Base-by-base conservation (phyloP, 345 rosid species). In the Hirschfeldia incana region DNA sequence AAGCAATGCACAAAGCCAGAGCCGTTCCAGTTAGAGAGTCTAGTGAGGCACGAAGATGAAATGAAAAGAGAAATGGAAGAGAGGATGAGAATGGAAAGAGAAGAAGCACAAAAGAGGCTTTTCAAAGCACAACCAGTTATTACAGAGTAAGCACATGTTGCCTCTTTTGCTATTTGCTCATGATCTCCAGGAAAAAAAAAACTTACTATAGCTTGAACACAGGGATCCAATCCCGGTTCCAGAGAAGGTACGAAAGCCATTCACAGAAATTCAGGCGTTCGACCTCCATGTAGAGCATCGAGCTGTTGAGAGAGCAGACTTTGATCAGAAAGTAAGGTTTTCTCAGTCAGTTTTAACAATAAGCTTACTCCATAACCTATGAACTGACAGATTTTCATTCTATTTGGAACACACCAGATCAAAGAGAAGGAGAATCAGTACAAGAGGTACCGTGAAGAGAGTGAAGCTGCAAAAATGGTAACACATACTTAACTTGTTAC, bases 391-490 rank as follows among this genome's bases (percentile, higher is more conserved):
- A 27, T 68, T 15, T 15, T 49, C 33, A 32, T 55, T 78, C 34
- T 63, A 3, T 29, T 34, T 68, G 72, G n/a, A 69, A 65, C 27
- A 33, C 32, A 49, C 2, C 89, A 93, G 99, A 83, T 96, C 59
- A 96, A 89, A 83, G 97, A 93, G 86, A 96, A 96, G 74, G 99
- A 91, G 80, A 77, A 76, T 72, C 64, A 86, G 74, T 93, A 91
- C 73, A 96, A 96, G 84, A 88, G 99, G 86, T 89, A 89, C 81
- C 86, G 99, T 81, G 98, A 96, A 78, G 99, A 96, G 80, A 93
- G 86, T 68, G 98, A 96, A 79, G 85, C 94, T 62, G 94, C 88
- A 12, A 88, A 77, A 70, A 92, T 90, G 98, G 99, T 93, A 89
- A n/a, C 17, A 2, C 39, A 37, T 17, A 9, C 65, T 53, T 21